Conservation (phyloP, 2,329 filamentous ascomycete genomes). For the Akanthomyces uredinophilus region DNA sequence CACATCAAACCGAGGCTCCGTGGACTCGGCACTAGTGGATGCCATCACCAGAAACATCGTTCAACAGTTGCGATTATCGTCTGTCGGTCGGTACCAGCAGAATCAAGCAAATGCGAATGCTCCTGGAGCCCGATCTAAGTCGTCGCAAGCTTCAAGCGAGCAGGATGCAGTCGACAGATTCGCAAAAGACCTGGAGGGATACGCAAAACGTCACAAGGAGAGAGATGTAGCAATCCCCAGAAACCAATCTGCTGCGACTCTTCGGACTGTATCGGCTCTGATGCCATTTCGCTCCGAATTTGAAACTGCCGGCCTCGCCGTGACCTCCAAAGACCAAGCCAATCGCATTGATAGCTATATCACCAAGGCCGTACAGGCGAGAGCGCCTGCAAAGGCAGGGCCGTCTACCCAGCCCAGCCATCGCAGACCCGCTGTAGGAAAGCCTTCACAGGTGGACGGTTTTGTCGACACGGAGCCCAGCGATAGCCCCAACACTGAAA, state of each 20-base stretch:
- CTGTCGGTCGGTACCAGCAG: constrained; percentile 20
- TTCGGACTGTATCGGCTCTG: constrained; percentile 48
- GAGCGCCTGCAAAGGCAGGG: constrained; percentile 10
- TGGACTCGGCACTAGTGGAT: constrained; percentile 38
- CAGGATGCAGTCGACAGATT: constrained; percentile 36
- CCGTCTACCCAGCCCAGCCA: not conserved
- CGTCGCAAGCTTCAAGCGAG: constrained; percentile 40
- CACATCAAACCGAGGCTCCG: constrained; percentile 26
- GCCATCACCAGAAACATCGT: constrained; percentile 40
- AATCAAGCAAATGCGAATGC: not conserved
- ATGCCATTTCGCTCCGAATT: constrained; percentile 51
- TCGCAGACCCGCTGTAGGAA: not conserved
- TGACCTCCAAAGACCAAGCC: constrained; percentile 47
- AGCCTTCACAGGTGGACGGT: constrained; percentile 28
- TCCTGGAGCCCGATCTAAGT: constrained; percentile 4
- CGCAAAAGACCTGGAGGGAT: constrained; percentile 26
- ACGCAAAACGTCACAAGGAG: constrained; percentile 21
- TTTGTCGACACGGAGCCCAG: constrained; percentile 19
- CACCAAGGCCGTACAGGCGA: constrained; percentile 15
- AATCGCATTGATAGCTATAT: constrained; percentile 22
- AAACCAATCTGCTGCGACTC: constrained; percentile 36
- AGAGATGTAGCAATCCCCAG: not conserved
- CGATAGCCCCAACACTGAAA: constrained; percentile 26
- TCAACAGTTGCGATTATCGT: constrained; percentile 40
- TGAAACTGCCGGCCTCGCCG: constrained; percentile 47